phyloP scores from a whole-genome alignment of 306 rosid species.

The Elaeagnus macrophylla region DNA sequence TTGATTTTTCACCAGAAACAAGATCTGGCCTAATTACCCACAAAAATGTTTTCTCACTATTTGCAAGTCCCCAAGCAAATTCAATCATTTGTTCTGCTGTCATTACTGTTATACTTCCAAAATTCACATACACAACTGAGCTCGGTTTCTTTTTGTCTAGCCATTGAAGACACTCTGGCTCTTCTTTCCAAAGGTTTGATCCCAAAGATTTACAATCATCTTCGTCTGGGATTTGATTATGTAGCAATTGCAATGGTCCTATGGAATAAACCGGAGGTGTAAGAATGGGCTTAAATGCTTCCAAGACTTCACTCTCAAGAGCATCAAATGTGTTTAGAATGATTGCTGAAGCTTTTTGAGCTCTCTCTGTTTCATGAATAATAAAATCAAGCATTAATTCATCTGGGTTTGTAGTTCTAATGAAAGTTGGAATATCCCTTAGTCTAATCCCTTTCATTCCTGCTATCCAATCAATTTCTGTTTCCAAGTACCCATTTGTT shows the following conservation, averaged over 20 bases:
- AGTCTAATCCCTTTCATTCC: constrained; percentile 46
- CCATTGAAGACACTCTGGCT: constrained; percentile 49
- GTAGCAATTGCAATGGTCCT: constrained; percentile 41
- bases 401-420: constrained; percentile 44
- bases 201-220: constrained; percentile 18
- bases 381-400: constrained; percentile 22
- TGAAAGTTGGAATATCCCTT: constrained; percentile 44
- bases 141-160: constrained; percentile 28
- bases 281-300: constrained; percentile 19
- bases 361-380: constrained; percentile 15
- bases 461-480: constrained; percentile 43
- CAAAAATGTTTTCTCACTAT: constrained; percentile 32
- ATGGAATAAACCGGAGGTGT: constrained; percentile 45
- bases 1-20: constrained; percentile 22
- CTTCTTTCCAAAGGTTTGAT: constrained; percentile 67
- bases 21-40: constrained; percentile 63
- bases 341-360: constrained; percentile 38
- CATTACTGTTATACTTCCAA: constrained; percentile 62
- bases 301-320: constrained; percentile 34
- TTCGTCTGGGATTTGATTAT: constrained; percentile 13
- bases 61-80: constrained; percentile 70
- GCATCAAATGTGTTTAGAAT: constrained; percentile 51
- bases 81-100: constrained; percentile 39
- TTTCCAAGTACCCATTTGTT: constrained; percentile 50
- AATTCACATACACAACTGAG: constrained; percentile 58